A percentile compares a stretch with the other conserved stretches of the same genome.
Conservation (phyloP, 441 rosid genomes). For the Euphorbia neoarborescens region DNA sequence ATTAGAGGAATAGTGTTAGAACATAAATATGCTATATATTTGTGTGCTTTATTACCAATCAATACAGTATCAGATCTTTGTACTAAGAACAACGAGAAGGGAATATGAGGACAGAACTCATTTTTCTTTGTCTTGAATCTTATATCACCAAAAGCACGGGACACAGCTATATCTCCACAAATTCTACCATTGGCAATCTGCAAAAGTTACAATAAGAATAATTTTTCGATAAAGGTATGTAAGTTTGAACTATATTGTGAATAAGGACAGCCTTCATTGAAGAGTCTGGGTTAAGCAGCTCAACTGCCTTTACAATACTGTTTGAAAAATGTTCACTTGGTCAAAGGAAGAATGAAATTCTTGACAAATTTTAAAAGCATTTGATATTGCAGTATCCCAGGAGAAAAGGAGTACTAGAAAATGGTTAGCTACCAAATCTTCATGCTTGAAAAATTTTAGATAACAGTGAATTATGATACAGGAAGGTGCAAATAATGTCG, state of each 20-base stretch:
- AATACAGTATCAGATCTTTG: background rate
- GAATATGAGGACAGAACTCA: conserved; percentile 43
- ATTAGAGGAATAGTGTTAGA: conserved; percentile 11
- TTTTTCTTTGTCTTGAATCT: conserved; percentile 83
- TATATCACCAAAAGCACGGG: conserved; percentile 90
- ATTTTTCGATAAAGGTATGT: conserved; percentile 8
- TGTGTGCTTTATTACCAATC: background rate
- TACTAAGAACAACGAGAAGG: background rate
- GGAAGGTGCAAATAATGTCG: background rate
- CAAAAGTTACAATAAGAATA: conserved; percentile 13
- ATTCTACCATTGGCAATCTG: conserved; percentile 85
- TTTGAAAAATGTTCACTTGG: background rate
- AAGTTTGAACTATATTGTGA: background rate
- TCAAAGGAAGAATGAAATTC: background rate
- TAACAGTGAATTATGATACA: background rate
- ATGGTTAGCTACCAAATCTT: background rate
- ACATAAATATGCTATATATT: background rate
- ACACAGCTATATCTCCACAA: conserved; percentile 87
- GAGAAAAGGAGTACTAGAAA: background rate
- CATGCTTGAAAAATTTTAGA: background rate
- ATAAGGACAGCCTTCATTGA: background rate
- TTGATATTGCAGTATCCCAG: background rate
- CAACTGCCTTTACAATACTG: background rate
- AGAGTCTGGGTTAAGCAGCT: conserved; percentile 2
- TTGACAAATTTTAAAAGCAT: background rate